These are phyloP conservation scores for Verticillium klebahnii DNA, from an alignment of 2,329 filamentous ascomycete species.

Conservation along the genomic window DNA sequence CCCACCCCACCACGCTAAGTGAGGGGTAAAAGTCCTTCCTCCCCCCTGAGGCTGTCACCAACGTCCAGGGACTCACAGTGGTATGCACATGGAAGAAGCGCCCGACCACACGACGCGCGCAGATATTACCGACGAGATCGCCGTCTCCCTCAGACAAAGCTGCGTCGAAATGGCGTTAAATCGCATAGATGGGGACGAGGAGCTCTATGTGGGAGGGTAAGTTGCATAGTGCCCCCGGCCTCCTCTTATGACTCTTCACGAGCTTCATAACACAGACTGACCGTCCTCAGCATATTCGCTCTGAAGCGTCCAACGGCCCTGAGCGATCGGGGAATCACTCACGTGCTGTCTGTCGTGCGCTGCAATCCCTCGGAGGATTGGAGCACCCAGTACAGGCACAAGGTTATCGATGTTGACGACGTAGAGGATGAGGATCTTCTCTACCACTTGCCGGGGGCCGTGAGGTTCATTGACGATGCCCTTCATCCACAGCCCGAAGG, in stretches of 20 bases:
- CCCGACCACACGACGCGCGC: neutral
- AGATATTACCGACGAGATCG: neutral
- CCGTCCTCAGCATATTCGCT: slow-evolving; percentile 64
- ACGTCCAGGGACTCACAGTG: neutral
- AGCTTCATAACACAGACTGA: neutral
- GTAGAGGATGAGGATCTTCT: slow-evolving; percentile 84
- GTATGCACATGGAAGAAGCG: neutral
- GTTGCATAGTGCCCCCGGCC: slow-evolving; percentile 10
- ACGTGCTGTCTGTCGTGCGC: slow-evolving; percentile 79
- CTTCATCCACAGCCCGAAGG: slow-evolving; percentile 33
- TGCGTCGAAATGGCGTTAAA: slow-evolving; percentile 36
- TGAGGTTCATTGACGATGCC: slow-evolving; percentile 78
- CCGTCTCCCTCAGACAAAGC: slow-evolving; percentile 18
- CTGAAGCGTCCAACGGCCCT: slow-evolving; percentile 69
- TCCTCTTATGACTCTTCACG: neutral
- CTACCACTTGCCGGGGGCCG: slow-evolving; percentile 71
- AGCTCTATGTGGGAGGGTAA: slow-evolving; percentile 35
- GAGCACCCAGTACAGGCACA: slow-evolving; percentile 61
- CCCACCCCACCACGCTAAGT: neutral
- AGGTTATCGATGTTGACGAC: slow-evolving; percentile 83
- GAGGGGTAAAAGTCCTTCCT: neutral
- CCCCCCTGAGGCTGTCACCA: neutral
- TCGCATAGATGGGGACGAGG: slow-evolving; percentile 34
- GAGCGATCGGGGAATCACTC: slow-evolving; percentile 72
- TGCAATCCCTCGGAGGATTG: slow-evolving; percentile 40